Evolutionary conservation across 1,139 yeast species (phyloP), one percentile per base, ranked within the genome.

Genomic region (Magnusiomyces fungicola): DNA sequence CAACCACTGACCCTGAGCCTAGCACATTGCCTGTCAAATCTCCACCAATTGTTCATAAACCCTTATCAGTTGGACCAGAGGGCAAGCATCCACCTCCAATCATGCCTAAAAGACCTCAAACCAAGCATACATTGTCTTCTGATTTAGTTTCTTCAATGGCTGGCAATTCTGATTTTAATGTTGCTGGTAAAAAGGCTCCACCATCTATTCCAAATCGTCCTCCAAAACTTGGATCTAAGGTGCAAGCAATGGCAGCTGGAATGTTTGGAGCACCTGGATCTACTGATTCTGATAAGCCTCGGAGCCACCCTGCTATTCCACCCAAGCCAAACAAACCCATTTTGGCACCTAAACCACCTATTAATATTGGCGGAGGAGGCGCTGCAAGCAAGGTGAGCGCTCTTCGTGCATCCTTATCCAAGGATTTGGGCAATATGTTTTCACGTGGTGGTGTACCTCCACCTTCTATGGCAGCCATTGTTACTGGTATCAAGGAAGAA

Each of bases 361-460:
- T 32, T 32, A 32, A 32, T 10, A 32, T 18, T 32, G 34, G 34
- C 19, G 21, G 33, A 4, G 9, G 24, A 10, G 36, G 34, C 2
- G 43, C 32, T 2, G 32, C 21, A 12, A 34, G 37, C 24, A 58
- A 63, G 27, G 57, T 66, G 22, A 68, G 68, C 2, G 64, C 66
- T 0, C 50, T 66, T 43, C 58, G 62, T 39, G 61, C 67, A 2
- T 60, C 69, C 1, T 51, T 64, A 49, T 66, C 66, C 46, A 64
- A 60, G 7, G 68, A 67, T 45, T 55, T 67, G 47, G 60, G 59
- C 45, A 58, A 58, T 18, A 63, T 65, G 16, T 57, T 67, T 37
- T 57, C 65, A 7, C 53, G 62, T n/a, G 69, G 69, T 2, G 68
- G 69, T 3, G 62, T 64, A 3, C 61, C 63, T 10, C 55, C 58